These are phyloP conservation scores for Parasarocladium wereldwijsianum DNA, from an alignment of 2,329 filamentous ascomycete species.

Conservation along the genomic window DNA sequence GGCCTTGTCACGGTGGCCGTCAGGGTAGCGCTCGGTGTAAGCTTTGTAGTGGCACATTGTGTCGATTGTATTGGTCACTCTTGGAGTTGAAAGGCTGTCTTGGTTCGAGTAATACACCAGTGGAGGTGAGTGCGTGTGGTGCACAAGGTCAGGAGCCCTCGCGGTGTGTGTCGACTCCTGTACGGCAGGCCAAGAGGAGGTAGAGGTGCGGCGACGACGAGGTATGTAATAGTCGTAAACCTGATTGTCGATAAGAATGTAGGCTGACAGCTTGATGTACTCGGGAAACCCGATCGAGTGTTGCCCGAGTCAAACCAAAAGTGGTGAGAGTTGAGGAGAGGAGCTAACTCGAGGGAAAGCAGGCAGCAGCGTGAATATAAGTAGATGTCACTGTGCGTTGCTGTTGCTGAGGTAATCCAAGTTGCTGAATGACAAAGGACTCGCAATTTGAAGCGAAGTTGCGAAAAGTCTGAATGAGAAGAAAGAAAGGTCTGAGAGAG, in stretches of 20 bases:
- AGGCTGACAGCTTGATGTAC: too few species aligned
- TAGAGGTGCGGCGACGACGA: not conserved
- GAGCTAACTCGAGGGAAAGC: too few species aligned
- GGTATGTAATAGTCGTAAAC: slow-evolving; percentile 1
- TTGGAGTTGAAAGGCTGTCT: not conserved
- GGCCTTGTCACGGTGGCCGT: slow-evolving; percentile 21
- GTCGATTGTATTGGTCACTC: slow-evolving; percentile 10
- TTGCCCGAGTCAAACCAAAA: too few species aligned
- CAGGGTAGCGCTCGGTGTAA: slow-evolving; percentile 30
- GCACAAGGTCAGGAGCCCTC: not conserved
- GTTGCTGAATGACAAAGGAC: too few species aligned
- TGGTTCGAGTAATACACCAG: not conserved
- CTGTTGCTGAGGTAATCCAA: too few species aligned
- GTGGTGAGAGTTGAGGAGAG: too few species aligned
- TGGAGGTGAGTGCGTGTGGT: not conserved
- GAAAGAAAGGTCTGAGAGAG: too few species aligned
- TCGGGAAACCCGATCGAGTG: too few species aligned
- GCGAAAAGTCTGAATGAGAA: too few species aligned
- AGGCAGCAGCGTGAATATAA: too few species aligned
- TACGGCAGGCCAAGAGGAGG: not conserved
- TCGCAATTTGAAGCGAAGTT: too few species aligned
- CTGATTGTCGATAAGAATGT: slow-evolving; percentile 1
- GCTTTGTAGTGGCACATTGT: slow-evolving; percentile 36
- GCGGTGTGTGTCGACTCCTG: not conserved
- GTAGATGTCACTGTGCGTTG: too few species aligned